These are phyloP conservation scores for Hapsidospora chrysogenum DNA, from an alignment of 495 filamentous ascomycete species.

Conservation along the genomic window DNA sequence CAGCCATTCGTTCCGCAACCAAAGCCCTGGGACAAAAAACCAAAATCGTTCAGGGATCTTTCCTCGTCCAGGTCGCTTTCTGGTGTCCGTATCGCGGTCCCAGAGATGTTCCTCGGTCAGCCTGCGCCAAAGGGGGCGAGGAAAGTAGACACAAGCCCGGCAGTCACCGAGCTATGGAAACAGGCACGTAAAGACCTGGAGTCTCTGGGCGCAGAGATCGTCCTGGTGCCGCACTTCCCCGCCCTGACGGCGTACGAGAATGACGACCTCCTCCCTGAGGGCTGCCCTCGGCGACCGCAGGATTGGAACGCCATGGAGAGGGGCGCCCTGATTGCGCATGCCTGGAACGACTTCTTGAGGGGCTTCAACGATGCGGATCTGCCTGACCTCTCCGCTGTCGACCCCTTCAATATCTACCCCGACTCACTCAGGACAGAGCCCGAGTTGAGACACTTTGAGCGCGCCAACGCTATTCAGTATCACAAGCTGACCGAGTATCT, in stretches of 20 bases:
- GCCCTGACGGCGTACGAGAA: constrained; percentile 16
- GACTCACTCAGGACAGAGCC: background rate
- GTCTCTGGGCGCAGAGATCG: constrained; percentile 12
- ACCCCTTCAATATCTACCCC: constrained; percentile 11
- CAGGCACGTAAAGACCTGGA: constrained; percentile 9
- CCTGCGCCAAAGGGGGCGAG: constrained; percentile 1
- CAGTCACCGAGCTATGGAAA: constrained; percentile 15
- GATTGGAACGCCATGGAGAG: constrained; percentile 14
- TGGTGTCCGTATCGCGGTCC: constrained; percentile 11
- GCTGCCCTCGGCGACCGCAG: too few species aligned
- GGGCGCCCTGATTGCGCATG: constrained; percentile 12
- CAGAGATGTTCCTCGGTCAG: constrained; percentile 13
- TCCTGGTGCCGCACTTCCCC: constrained; percentile 17
- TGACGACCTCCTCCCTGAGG: too few species aligned
- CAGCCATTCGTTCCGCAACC: constrained; percentile 12
- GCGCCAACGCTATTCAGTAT: constrained; percentile 10
- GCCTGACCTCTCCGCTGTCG: constrained; percentile 7
- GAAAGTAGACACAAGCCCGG: too few species aligned
- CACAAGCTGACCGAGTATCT: too few species aligned
- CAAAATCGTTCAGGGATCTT: too few species aligned
- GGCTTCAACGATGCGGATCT: constrained; percentile 8
- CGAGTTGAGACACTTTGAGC: background rate
- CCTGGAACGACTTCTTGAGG: constrained; percentile 17
- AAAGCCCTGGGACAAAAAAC: background rate
- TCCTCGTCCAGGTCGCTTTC: background rate